Evolutionary conservation across 2,329 filamentous ascomycete species (phyloP), one percentile per base, ranked within the genome.

Genomic region (Clonostachys solani): DNA sequence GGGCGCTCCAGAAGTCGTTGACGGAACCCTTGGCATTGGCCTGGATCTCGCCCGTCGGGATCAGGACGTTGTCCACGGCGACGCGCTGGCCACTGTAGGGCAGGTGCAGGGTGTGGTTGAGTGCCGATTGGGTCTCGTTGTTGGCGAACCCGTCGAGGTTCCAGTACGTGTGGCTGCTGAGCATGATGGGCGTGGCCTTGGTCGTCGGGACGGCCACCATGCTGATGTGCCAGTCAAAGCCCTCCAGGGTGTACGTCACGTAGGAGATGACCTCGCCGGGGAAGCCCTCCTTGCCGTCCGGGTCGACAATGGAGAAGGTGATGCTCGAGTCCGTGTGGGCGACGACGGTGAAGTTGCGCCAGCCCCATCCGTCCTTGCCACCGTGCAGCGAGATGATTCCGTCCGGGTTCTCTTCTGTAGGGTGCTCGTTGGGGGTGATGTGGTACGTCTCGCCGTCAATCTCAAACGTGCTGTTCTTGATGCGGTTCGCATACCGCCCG

Each of bases 111-210:
- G 83, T 86, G 70, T 91, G 85, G 69, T 91, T 87, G 46, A 88
- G 73, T 13, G 78, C 77, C 2, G 70, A 73, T 48, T 74, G 72
- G 3, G 85, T 87, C 61, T 86, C 75, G 49, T 85, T 81, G 68
- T 91, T 89, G 58, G 84, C 76, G 58, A 87, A 92, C 34, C 84
- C 88, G 58, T 92, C 87, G 41, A 92, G 73, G 63, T 92, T 92
- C 88, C 87, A 92, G 74, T 92, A 92, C 8, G 80, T 81, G 72
- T 88, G 74, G 54, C 72, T 77, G 60, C 79, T 87, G 49, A 92
- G 75, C 87, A 92, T 92, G 63, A 92, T 89, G 43, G 88, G 88
- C 6, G 88, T 92, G 69, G 83, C 85, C 68, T 87, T 81, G 33
- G 84, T 88, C 9, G 84, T 83, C 4, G 87, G 73, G 47, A 86